phyloP scores from a whole-genome alignment of 495 filamentous ascomycete species.

The Penicillium crystallinum region DNA sequence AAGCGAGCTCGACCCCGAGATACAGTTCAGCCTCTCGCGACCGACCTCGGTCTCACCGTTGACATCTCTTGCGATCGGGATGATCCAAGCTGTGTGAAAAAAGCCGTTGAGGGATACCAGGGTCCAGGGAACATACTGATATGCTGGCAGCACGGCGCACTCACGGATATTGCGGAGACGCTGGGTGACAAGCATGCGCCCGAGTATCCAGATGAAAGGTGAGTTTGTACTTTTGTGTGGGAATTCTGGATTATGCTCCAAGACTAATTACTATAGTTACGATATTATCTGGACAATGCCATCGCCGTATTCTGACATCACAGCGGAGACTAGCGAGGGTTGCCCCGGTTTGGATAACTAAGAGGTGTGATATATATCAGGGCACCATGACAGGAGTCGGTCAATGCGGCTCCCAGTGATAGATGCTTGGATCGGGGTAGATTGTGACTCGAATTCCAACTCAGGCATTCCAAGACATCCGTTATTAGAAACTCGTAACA shows the following conservation, averaged over 20 bases:
- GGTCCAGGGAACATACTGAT: conserved; percentile 51
- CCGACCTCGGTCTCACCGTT: conserved; percentile 46
- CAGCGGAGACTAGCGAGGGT: conserved; percentile 14
- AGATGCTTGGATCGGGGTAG: too few species aligned
- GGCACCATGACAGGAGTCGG: too few species aligned
- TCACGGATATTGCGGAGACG: conserved; percentile 42
- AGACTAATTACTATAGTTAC: conserved; percentile 9
- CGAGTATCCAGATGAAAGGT: conserved; percentile 32
- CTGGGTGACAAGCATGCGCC: conserved; percentile 40
- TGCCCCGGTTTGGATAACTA: conserved; percentile 20
- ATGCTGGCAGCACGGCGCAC: conserved; percentile 51
- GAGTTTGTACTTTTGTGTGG: background rate
- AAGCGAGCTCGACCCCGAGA: conserved; percentile 44
- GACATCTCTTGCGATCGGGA: conserved; percentile 47
- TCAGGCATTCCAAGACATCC: too few species aligned
- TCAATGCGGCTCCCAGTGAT: too few species aligned
- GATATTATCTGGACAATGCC: conserved; percentile 28
- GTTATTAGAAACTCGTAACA: too few species aligned
- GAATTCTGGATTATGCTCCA: background rate
- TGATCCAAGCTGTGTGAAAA: conserved; percentile 42
- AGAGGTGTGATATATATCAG: too few species aligned
- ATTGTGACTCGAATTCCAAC: too few species aligned
- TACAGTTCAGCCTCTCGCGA: conserved; percentile 47
- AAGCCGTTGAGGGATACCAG: conserved; percentile 38
- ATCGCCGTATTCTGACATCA: conserved; percentile 17